Evolutionary conservation across 106 monocot species (phyloP).

Genomic region (Allium cepa): DNA sequence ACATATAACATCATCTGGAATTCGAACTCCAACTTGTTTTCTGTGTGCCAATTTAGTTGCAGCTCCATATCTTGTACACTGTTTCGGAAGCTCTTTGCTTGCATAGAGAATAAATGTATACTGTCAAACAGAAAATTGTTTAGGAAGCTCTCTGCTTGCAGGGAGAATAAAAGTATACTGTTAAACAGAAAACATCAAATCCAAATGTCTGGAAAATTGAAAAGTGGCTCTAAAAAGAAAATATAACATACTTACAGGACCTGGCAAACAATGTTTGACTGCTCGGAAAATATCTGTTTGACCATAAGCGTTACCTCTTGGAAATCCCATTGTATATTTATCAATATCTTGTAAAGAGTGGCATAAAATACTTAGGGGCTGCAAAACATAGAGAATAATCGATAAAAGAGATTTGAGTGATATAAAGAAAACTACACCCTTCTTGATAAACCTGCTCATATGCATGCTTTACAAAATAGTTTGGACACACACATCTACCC

Average conservation of each 20-base stretch:
- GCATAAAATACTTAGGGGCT: constrained; percentile 97
- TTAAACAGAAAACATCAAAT: too few species aligned
- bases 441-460: too few species aligned
- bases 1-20: constrained; percentile 84
- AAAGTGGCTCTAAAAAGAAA: neutral
- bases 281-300: constrained; percentile 87
- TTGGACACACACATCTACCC: too few species aligned
- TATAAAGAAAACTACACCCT: too few species aligned
- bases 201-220: too few species aligned
- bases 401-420: neutral
- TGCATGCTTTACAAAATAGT: too few species aligned
- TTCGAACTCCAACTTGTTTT: constrained; percentile 79
- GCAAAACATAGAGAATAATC: constrained; percentile 18
- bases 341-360: constrained; percentile 71
- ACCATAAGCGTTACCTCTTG: constrained; percentile 75
- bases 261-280: constrained; percentile 83
- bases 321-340: constrained; percentile 85
- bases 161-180: too few species aligned
- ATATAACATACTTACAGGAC: constrained; percentile 70
- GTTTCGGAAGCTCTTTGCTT: constrained; percentile 86
- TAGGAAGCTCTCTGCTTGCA: neutral
- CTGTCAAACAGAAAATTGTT: constrained; percentile 29
- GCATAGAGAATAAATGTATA: constrained; percentile 95
- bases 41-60: constrained; percentile 51
- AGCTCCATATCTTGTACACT: constrained; percentile 65